Percentiles rank a stretch among this genome's conserved stretches.
phyloP scores from a whole-genome alignment of 805 yeast species.

The Candida methanosorbosa region DNA sequence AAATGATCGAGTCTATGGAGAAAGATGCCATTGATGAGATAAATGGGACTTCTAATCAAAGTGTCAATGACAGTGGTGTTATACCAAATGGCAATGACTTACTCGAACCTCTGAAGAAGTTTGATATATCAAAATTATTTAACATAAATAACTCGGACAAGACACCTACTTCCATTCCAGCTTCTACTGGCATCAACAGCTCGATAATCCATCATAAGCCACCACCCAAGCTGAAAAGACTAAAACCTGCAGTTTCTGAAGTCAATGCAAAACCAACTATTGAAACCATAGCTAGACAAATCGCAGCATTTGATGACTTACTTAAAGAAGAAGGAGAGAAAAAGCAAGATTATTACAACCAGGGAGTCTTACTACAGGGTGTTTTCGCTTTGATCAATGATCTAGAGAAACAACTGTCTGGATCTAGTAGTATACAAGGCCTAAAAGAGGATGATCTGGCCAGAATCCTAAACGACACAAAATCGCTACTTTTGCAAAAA shows the following conservation, averaged over 20 bases:
- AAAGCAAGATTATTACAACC: neutral
- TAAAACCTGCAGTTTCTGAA: neutral
- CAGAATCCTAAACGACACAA: neutral
- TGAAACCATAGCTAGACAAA: neutral
- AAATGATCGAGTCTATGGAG: slow-evolving; percentile 13
- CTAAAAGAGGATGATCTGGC: neutral
- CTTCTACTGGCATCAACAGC: neutral
- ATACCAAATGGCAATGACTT: no score
- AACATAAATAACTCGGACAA: neutral
- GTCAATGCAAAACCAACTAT: neutral
- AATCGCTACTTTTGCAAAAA: no score
- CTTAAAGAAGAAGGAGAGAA: neutral
- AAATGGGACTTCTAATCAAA: no score
- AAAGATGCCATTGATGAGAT: slow-evolving; percentile 7
- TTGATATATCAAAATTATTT: neutral
- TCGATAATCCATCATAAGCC: neutral
- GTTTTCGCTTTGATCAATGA: neutral
- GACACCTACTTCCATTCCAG: neutral
- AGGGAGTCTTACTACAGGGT: neutral
- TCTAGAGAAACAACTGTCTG: neutral
- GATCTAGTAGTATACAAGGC: neutral
- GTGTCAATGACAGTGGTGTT: no score
- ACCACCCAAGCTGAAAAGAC: neutral
- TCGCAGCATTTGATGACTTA: neutral
- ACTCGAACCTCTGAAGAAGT: no score